These are phyloP conservation scores for Hibiscus trionum DNA, from an alignment of 345 rosid genomes.

Conservation along the genomic window DNA sequence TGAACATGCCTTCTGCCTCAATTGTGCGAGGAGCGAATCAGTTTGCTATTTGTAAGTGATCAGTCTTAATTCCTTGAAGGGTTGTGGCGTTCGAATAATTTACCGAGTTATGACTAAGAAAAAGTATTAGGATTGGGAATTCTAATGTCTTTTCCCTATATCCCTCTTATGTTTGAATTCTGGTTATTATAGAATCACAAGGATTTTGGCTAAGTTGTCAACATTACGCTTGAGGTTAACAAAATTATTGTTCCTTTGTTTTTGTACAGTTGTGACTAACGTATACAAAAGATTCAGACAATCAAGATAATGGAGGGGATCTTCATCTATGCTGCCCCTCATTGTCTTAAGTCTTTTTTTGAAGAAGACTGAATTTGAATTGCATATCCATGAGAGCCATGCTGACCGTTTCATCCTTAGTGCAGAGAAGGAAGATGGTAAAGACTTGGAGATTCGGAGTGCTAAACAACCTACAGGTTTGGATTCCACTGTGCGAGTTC, in stretches of 20 bases:
- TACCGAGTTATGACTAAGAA: background rate
- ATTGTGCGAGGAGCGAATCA: conserved; percentile 95
- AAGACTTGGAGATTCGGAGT: conserved; percentile 63
- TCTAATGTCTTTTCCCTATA: background rate
- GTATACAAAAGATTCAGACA: conserved; percentile 88
- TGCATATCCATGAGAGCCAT: conserved; percentile 66
- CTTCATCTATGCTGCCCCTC: conserved; percentile 96
- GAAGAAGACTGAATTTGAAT: conserved; percentile 69
- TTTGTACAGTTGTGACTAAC: conserved; percentile 71
- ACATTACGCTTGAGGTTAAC: background rate
- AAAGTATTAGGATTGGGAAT: background rate
- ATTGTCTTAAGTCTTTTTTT: conserved; percentile 90
- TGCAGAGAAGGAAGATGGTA: conserved; percentile 60
- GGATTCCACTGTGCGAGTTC: conserved; percentile 62
- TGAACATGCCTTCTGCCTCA: conserved; percentile 88
- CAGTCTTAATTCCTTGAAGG: background rate
- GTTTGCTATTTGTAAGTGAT: conserved; percentile 82
- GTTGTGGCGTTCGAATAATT: background rate
- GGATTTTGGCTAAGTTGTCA: no score
- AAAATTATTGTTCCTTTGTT: conserved; percentile 10
- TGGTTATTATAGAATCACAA: no score
- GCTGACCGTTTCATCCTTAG: conserved; percentile 53
- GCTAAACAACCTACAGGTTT: conserved; percentile 59
- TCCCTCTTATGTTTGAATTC: no score
- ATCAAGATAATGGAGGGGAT: conserved; percentile 96